Evolutionary conservation across 1,284 basidiomycete species (phyloP).

Genomic region (Puccinia triticina): DNA sequence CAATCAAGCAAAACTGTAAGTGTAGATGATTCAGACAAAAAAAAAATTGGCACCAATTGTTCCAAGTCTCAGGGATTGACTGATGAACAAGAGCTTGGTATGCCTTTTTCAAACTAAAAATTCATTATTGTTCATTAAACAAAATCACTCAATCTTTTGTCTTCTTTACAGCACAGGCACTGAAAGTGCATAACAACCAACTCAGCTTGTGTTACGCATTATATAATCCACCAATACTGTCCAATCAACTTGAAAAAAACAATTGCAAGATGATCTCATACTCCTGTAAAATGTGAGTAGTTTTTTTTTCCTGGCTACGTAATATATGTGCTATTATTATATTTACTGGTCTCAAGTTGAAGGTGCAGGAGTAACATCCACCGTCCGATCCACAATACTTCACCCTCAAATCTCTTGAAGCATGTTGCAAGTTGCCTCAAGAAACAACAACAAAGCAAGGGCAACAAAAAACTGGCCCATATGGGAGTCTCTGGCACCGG

Average conservation of each 20-base stretch:
- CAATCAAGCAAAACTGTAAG: no score
- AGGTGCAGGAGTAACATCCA: not conserved
- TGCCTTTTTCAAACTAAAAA: not conserved
- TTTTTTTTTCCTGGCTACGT: slow-evolving; percentile 1
- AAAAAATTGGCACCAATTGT: no score
- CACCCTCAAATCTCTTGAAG: slow-evolving; percentile 5
- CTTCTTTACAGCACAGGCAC: not conserved
- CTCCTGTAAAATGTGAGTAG: no score
- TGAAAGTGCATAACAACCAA: slow-evolving; percentile 2
- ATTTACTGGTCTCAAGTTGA: not conserved
- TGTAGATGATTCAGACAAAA: no score
- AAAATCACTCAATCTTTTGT: not conserved
- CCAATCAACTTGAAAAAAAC: not conserved
- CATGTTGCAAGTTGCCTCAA: not conserved
- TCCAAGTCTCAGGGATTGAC: no score
- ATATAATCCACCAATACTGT: not conserved
- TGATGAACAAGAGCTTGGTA: slow-evolving; percentile 14
- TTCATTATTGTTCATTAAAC: not conserved
- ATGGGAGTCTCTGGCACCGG: slow-evolving; percentile 1
- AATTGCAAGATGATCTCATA: slow-evolving; percentile 1
- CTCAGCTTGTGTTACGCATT: not conserved
- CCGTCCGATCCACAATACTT: not conserved
- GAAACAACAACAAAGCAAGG: not conserved
- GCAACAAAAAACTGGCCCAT: not conserved
- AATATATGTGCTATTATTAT: not conserved